Percentiles rank a stretch among this genome's conserved stretches.
Evolutionary conservation across 2,329 filamentous ascomycete species (phyloP).

Genomic region (Monilinia laxa): DNA sequence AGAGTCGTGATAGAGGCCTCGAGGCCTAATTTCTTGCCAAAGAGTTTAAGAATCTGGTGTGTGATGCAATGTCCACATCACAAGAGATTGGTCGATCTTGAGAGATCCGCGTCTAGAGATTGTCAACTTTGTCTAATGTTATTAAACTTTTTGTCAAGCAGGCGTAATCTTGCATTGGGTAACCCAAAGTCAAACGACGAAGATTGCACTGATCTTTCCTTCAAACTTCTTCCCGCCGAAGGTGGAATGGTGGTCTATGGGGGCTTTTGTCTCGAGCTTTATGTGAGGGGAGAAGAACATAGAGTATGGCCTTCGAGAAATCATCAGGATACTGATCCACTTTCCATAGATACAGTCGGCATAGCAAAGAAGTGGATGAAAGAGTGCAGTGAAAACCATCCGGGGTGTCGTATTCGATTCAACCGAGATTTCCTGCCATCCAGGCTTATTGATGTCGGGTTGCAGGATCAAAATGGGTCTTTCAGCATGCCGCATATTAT

Average conservation of each 20-base stretch:
- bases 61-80: neutral
- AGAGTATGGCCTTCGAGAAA: neutral
- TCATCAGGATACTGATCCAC: neutral
- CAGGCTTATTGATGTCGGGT: neutral
- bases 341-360: neutral
- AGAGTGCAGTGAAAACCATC: neutral
- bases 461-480: neutral
- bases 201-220: neutral
- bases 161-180: neutral
- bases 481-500: neutral
- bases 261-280: neutral
- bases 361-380: neutral
- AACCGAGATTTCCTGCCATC: neutral
- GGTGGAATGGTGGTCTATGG: conserved; percentile 2
- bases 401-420: neutral
- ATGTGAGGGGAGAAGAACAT: neutral
- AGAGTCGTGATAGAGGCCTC: neutral
- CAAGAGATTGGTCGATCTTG: neutral
- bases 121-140: neutral
- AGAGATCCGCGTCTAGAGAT: neutral
- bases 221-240: neutral
- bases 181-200: neutral
- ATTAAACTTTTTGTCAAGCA: neutral
- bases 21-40: neutral
- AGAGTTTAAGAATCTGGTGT: neutral